These are phyloP conservation scores for Cyphellophora europaea DNA, from an alignment of 2,329 filamentous ascomycete genomes.

Conservation along the genomic window DNA sequence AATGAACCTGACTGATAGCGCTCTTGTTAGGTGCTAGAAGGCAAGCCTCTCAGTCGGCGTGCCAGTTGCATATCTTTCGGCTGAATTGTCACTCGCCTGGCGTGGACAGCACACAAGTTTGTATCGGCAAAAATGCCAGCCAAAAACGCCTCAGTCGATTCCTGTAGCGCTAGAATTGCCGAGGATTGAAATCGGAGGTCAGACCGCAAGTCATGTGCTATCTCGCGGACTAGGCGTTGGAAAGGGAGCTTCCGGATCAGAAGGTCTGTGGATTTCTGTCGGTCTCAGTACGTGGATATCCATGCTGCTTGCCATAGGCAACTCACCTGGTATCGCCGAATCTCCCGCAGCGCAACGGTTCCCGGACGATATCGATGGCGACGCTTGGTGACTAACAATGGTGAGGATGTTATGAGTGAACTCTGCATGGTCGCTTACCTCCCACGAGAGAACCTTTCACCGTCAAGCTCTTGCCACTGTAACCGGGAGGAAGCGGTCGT, in stretches of 20 bases:
- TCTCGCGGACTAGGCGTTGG: conserved; percentile 40
- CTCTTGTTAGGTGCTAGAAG: no score
- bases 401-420: no score
- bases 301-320: no score
- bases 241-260: conserved; percentile 56
- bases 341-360: conserved; percentile 83
- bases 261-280: conserved; percentile 77
- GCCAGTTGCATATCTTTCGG: conserved; percentile 96
- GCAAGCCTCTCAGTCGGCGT: conserved; percentile 64
- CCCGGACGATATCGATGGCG: conserved; percentile 61
- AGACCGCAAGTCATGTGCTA: conserved; percentile 47
- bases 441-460: no score
- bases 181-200: conserved; percentile 93
- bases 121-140: conserved; percentile 92
- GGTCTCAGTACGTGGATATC: no score
- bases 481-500: no score
- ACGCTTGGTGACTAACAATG: no score
- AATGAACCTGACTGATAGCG: no score
- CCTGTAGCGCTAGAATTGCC: conserved; percentile 85
- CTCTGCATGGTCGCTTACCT: no score
- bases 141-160: conserved; percentile 88
- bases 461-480: no score
- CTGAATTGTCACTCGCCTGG: conserved; percentile 94
- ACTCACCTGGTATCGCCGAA: conserved; percentile 86
- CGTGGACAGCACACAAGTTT: conserved; percentile 92